Evolutionary conservation across 1,139 yeast genomes (phyloP).

Genomic region (Blastobotrys aristatus): DNA sequence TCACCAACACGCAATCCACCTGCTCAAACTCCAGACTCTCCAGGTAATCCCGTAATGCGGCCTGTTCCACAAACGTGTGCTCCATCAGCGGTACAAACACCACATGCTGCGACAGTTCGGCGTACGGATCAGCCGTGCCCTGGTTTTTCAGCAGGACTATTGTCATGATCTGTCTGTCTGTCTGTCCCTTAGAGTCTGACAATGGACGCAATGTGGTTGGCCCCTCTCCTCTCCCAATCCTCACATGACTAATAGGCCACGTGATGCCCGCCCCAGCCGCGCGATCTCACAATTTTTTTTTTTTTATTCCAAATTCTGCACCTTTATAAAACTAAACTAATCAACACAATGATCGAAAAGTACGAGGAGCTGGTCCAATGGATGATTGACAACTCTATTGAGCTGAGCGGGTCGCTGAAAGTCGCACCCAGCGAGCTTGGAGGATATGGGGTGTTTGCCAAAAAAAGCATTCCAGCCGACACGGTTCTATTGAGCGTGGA

Average conservation of each 20-base stretch:
- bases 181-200: no score
- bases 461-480: conserved; percentile 36
- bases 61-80: conserved; percentile 53
- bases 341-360: conserved; percentile 13
- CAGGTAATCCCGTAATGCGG: conserved; percentile 42
- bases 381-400: conserved; percentile 29
- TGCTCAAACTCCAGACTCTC: conserved; percentile 40
- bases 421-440: conserved; percentile 50
- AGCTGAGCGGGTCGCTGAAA: conserved; percentile 34
- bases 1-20: conserved; percentile 59
- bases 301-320: background rate
- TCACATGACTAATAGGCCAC: no score
- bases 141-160: conserved; percentile 57
- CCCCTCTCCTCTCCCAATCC: no score
- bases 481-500: conserved; percentile 31
- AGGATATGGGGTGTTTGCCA: conserved; percentile 73
- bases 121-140: conserved; percentile 63
- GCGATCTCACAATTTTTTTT: background rate
- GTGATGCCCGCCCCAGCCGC: no score
- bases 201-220: no score
- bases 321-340: background rate
- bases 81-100: conserved; percentile 64
- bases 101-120: conserved; percentile 42
- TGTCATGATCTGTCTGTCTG: conserved; percentile 16
- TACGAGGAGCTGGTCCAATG: conserved; percentile 26